Conservation (phyloP, 805 yeast genomes). For the Wickerhamiella kurtzmanii region DNA sequence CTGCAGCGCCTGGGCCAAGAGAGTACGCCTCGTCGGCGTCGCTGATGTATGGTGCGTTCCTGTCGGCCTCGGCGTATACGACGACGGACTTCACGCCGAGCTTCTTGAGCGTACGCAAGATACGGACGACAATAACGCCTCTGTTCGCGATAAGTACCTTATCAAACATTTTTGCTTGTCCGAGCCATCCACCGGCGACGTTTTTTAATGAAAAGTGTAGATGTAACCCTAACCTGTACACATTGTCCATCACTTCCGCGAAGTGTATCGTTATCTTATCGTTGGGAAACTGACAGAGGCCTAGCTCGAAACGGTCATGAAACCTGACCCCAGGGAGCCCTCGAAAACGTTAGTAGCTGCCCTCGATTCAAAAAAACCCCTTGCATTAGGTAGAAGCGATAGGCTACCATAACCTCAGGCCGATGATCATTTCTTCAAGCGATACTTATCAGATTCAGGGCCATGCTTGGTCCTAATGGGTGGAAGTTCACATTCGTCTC, state of each 20-base stretch:
- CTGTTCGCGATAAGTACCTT: slow-evolving; percentile 4
- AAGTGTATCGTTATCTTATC: not conserved
- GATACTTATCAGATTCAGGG: too few species aligned
- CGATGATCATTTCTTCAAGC: too few species aligned
- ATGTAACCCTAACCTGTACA: not conserved
- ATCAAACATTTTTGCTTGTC: slow-evolving; percentile 2
- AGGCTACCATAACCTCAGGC: too few species aligned
- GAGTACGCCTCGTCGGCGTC: slow-evolving; percentile 2
- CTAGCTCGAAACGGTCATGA: too few species aligned
- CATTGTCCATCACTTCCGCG: not conserved
- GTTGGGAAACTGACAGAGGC: not conserved
- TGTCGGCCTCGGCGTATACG: slow-evolving; percentile 3
- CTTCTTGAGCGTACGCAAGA: slow-evolving; percentile 2
- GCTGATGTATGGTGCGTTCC: slow-evolving; percentile 3
- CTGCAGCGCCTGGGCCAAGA: slow-evolving; percentile 1
- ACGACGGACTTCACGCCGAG: slow-evolving; percentile 4
- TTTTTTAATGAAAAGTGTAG: too few species aligned
- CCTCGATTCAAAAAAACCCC: too few species aligned
- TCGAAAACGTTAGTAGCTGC: too few species aligned
- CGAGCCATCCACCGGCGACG: too few species aligned
- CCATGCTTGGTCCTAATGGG: too few species aligned
- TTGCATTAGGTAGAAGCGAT: too few species aligned
- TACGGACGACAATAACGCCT: slow-evolving; percentile 3
- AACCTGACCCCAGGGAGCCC: too few species aligned
- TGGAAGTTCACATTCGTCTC: too few species aligned